These are phyloP conservation scores for Saturnispora serradocipensis DNA, from an alignment of 805 yeast species.

Conservation along the genomic window DNA sequence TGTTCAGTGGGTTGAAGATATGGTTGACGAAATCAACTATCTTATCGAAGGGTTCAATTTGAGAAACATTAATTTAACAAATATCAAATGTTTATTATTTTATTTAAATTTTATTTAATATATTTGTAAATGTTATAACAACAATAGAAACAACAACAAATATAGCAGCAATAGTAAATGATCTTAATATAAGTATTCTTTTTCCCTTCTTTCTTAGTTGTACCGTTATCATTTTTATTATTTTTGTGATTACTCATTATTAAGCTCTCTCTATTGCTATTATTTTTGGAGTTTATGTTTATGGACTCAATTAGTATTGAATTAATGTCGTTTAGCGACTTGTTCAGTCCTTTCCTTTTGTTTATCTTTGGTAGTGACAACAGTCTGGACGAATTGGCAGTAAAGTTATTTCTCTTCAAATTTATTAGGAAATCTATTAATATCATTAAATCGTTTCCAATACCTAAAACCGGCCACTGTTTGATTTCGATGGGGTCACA, in stretches of 20 bases:
- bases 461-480: conserved; percentile 12
- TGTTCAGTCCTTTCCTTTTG: background rate
- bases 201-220: background rate
- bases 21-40: conserved; percentile 3
- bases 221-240: background rate
- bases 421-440: conserved; percentile 26
- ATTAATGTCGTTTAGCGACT: conserved; percentile 3
- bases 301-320: conserved; percentile 6
- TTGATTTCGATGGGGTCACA: conserved; percentile 26
- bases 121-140: conserved; percentile 2
- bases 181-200: background rate
- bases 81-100: conserved; percentile 4
- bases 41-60: conserved; percentile 4
- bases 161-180: background rate
- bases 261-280: background rate
- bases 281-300: background rate
- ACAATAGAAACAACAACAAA: conserved; percentile 1
- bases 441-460: conserved; percentile 24
- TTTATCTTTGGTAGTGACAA: background rate
- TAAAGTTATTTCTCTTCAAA: background rate
- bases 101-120: conserved; percentile 7
- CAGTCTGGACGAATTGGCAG: background rate
- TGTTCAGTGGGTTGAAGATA: conserved; percentile 2
- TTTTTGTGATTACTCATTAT: background rate
- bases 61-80: conserved; percentile 5